Evolutionary conservation across 2,329 filamentous ascomycete genomes (phyloP), one percentile per base, ranked within the genome.

Genomic region (Calonectria hawksworthii): DNA sequence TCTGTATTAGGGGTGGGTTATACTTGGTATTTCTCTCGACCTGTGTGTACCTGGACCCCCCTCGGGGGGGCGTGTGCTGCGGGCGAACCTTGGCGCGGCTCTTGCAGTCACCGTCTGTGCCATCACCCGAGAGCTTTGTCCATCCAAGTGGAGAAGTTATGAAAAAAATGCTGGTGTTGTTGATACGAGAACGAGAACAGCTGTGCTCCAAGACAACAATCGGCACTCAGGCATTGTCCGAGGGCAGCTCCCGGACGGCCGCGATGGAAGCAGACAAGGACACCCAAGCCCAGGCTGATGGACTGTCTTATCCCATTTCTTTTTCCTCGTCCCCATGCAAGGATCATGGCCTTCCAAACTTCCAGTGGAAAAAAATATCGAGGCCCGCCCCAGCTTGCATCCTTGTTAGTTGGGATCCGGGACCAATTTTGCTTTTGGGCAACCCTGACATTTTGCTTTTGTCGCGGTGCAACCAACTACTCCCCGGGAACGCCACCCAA

Each of bases 401-500:
- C 77, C 79, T 74, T 76, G 76, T 78, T 75, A 74, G 75, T 65
- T 50, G 69, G 65, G 52, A 65, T 51, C 64, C 41, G 28, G 76
- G 66, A 66, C 18, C 59, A 47, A 36, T 71, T 74, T 78, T 78
- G 66, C 75, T 74, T 74, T 76, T 79, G 70, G 32, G 65, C 34
- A 72, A 68, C 26, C 64, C 50, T 54, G 52, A 71, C 64, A 52
- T 73, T 79, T 81, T 81, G 80, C 78, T 81, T 81, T 77, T 79
- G 79, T 78, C 63, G 72, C 68, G 74, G 76, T 80, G 77, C 75
- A 74, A 78, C 79, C 76, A 80, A 74, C 75, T 74, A 54, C 44
- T 80, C 74, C 74, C 79, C 75, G 74, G 67, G 67, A 70, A 50
- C 79, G 79, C 79, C 79, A 81, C 79, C 70, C 72, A 73, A 67